Base-by-base conservation (phyloP, 2,329 filamentous ascomycete genomes). In the Aphanocladium album region DNA sequence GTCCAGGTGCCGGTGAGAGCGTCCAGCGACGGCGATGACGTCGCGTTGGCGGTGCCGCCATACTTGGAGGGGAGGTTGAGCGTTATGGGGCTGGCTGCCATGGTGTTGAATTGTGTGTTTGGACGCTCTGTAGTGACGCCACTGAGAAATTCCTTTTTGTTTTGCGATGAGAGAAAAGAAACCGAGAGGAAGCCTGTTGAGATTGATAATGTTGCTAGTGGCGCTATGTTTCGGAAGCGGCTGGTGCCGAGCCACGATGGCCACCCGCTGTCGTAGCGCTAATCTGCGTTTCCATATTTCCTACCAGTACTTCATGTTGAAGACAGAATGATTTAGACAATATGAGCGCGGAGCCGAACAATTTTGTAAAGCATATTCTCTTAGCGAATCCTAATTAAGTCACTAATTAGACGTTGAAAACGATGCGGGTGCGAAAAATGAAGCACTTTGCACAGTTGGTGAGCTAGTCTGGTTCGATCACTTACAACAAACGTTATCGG, bases 1-100 rank as follows among this genome's bases (percentile, higher is more conserved):
- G 83, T 77, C 89, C 89, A 92, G 62, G 84, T 89, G 62, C 86
- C 79, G 57, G 79, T 74, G 50, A 91, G 82, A 80, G 83, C 89
- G 61, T 80, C 73, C 27, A 85, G 72, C 2, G 82, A 21, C 17
- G 58, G 58, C 19, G 51, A 25, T 30, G 12, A 19, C n/a, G 17
- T 12, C 19, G 23, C 19, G 47, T 11, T 21, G 47, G 2, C 11
- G 21, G 30, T 19, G 37, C 37, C 30, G 39, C 25, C 33, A 50
- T 60, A 53, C 25, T 54, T 60, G 39, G 57, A 59, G 12, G 57
- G 57, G 3, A 59, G 57, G 39, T 14, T 19, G 57, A 59, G 57
- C 23, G 57, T 53, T 27, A 59, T 52, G 47, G 57, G 57, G 19
- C 47, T 46, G 25, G 57, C 27, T 23, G 57, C 57, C 57, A 59